Evolutionary conservation across 306 rosid species (phyloP), one percentile per base, ranked within the genome.

Genomic region (Fragaria iinumae): DNA sequence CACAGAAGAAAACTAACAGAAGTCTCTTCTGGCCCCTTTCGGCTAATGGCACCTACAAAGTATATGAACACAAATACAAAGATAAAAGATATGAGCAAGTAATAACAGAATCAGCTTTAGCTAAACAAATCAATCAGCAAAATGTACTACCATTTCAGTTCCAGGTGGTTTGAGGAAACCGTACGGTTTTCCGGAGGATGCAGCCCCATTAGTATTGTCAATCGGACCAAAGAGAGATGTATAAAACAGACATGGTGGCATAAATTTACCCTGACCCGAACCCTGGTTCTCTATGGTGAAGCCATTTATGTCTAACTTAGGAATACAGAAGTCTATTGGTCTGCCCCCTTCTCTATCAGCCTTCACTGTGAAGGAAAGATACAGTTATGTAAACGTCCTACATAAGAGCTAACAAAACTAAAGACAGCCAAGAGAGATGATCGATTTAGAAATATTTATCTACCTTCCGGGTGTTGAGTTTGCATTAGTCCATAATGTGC

Each of bases 301-400:
- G 69, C 98, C 98, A 76, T 89, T 80, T 69, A 80, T 12, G 80
- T 84, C 91, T 17, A 84, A 73, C 76, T 71, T 81, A 67, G 81
- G 80, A 66, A 94, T 59, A 1, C 38, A 50, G 87, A 94, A 5
- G 23, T 94, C 88, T 41, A 92, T 87, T n/a, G 97, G 98, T 80
- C 84, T 85, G 57, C 98, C 98, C 14, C 98, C 98, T 88, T 94
- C 97, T 87, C 96, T 94, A 80, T 94, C 98, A 77, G 69, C 85
- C 82, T 86, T 92, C 72, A 11, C 96, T 81, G 91, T 80, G 69
- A 79, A 84, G 62, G 39, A 71, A 80, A 14, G 20, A 55, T 74
- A 52, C 48, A 38, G 39, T 29, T 43, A 75, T 23, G 69, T 79
- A n/a, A 83, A 78, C 70, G 55, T 34, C 69, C 67, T 38, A 65